phyloP scores from a whole-genome alignment of 2,329 filamentous ascomycete genomes.

The Ceratocystis colombiana region DNA sequence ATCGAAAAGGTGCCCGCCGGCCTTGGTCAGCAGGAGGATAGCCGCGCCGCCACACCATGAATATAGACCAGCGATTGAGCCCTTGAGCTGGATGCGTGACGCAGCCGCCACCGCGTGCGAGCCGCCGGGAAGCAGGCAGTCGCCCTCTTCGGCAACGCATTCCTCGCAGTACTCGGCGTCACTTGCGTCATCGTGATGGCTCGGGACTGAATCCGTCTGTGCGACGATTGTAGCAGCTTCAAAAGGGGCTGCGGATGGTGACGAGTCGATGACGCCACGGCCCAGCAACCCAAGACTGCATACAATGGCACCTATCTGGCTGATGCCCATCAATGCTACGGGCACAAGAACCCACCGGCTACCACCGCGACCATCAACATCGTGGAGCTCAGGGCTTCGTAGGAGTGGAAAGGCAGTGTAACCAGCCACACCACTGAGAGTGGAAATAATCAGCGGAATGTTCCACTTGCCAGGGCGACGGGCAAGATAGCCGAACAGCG shows the following conservation, averaged over 20 bases:
- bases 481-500: slow-evolving; percentile 77
- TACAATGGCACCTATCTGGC: slow-evolving; percentile 92
- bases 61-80: slow-evolving; percentile 89
- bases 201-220: slow-evolving; percentile 27
- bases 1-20: slow-evolving; percentile 82
- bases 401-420: slow-evolving; percentile 70
- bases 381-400: slow-evolving; percentile 60
- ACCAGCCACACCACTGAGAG: slow-evolving; percentile 63
- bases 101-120: slow-evolving; percentile 32
- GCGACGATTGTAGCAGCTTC: neutral
- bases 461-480: slow-evolving; percentile 57
- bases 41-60: slow-evolving; percentile 81
- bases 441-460: slow-evolving; percentile 61
- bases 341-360: slow-evolving; percentile 61
- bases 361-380: slow-evolving; percentile 56
- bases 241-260: neutral
- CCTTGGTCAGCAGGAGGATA: slow-evolving; percentile 82
- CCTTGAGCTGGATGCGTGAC: slow-evolving; percentile 60
- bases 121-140: slow-evolving; percentile 25
- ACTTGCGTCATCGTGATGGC: slow-evolving; percentile 34
- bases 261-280: slow-evolving; percentile 54
- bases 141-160: slow-evolving; percentile 19
- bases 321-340: slow-evolving; percentile 73
- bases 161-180: slow-evolving; percentile 35
- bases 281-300: slow-evolving; percentile 86